A percentile compares a stretch with the other conserved stretches of the same genome.
phyloP scores from a whole-genome alignment of 345 rosid genomes.

The Linum usitatissimum region DNA sequence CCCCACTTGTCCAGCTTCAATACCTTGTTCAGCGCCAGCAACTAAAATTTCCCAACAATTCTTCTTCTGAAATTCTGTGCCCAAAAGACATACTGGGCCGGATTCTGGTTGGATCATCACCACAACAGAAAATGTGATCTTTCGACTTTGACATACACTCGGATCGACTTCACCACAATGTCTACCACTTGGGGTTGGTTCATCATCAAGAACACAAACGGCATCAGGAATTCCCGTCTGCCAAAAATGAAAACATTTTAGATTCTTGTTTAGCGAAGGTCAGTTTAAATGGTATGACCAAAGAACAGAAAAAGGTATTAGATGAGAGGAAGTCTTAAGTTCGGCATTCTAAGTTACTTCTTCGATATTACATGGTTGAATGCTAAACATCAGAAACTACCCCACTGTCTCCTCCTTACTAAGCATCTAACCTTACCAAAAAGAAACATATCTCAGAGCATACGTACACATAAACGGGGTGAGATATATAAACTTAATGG shows the following conservation, averaged over 20 bases:
- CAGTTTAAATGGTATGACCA: not conserved
- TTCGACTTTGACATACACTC: conserved; percentile 63
- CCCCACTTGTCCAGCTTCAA: conserved; percentile 99
- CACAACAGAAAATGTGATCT: conserved; percentile 80
- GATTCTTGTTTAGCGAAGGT: not conserved
- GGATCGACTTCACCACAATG: conserved; percentile 77
- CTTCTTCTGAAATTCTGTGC: conserved; percentile 91
- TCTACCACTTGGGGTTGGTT: conserved; percentile 80
- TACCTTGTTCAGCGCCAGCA: conserved; percentile 99
- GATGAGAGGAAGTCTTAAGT: too few species aligned
- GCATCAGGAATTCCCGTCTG: conserved; percentile 87
- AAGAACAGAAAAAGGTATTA: not conserved
- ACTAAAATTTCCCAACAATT: conserved; percentile 97
- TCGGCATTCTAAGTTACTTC: too few species aligned
- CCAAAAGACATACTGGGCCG: conserved; percentile 96
- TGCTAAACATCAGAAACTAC: too few species aligned
- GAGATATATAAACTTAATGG: too few species aligned
- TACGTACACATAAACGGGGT: too few species aligned
- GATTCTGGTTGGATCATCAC: conserved; percentile 97
- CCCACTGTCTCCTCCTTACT: too few species aligned
- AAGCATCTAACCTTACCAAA: too few species aligned
- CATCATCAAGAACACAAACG: conserved; percentile 91
- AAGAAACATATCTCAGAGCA: too few species aligned
- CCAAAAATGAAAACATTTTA: conserved; percentile 8
- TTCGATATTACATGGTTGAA: too few species aligned